A percentile compares a stretch with the other conserved stretches of the same genome.
These are phyloP conservation scores for Micractinium conductrix DNA, from an alignment of 139 green algal genomes.

Conservation along the genomic window DNA sequence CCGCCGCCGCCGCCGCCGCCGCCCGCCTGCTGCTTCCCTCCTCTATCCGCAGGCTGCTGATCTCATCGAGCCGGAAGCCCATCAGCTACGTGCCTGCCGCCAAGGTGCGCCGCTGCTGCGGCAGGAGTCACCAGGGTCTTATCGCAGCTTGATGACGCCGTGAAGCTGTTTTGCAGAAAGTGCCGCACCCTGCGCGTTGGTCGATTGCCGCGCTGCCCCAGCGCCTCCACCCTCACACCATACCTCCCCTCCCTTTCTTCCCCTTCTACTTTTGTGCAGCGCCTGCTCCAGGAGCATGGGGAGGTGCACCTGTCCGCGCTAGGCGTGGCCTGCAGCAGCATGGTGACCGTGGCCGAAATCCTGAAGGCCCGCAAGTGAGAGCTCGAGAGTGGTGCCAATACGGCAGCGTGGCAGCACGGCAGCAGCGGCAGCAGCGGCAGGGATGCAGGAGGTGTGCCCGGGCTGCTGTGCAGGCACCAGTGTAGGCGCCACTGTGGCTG, in stretches of 20 bases:
- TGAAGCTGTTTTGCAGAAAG: not conserved
- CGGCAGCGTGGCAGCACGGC: no score
- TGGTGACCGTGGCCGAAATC: slow-evolving; percentile 90
- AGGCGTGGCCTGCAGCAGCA: slow-evolving; percentile 81
- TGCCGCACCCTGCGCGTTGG: no score
- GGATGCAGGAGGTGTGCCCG: no score
- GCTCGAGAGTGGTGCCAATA: no score
- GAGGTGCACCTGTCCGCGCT: slow-evolving; percentile 88
- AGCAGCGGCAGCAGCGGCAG: no score
- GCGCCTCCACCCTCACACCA: not conserved
- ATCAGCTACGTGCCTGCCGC: slow-evolving; percentile 75
- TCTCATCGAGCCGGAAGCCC: slow-evolving; percentile 77
- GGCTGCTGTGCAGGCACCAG: no score
- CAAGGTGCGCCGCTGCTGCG: slow-evolving; percentile 19
- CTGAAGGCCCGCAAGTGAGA: slow-evolving; percentile 76
- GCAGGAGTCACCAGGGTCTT: no score
- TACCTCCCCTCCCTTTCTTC: not conserved
- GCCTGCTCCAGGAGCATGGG: slow-evolving; percentile 77
- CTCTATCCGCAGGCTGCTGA: slow-evolving; percentile 64
- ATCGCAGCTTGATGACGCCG: no score
- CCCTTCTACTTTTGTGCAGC: no score
- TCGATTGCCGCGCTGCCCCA: no score
- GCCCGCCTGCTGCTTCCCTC: not conserved
- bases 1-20: not conserved
- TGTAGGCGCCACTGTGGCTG: no score